Base-by-base conservation (phyloP, 768 basidiomycete genomes). In the Termitomyces sp. region DNA sequence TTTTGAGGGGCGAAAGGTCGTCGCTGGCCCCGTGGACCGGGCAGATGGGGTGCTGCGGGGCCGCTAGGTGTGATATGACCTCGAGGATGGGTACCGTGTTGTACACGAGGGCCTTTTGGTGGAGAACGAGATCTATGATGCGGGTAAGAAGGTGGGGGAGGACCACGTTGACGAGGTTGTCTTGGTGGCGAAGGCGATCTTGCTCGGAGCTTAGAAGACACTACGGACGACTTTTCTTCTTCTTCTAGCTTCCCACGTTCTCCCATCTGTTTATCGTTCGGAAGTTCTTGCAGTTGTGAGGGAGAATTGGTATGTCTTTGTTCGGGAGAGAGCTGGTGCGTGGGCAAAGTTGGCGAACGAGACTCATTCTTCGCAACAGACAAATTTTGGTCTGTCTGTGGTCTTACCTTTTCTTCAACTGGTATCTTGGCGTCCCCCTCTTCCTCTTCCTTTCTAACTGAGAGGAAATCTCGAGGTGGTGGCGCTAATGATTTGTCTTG, bases 41-140 rank as follows among this genome's bases (percentile, higher is more conserved):
- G 58, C 27, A 62, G 60, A 40, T 62, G 52, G 28, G 58, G 54
- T 9, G 66, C 55, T 27, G 63, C 57, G 17, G 63, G 59, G 43
- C 60, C 58, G 11, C 61, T 56, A 14, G 64, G 64, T 16, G 59
- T 59, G 7, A 55, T 51, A 47, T 60, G 56, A 30, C 58, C 57
- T 49, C 58, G 64, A n/a, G 61, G 42, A 51, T 70, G 63, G 5
- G 30, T 34, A 46, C 34, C 37, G 21, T 39, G 11, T 10, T 43
- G 23, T 45, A 61, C 65, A 23, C 74, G 73, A 42, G 76, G 77
- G 1, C 73, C 76, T 54, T 73, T 69, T 19, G 77, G 75, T 11
- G 76, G 77, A 4, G 75, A 75, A 30, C 71, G 72, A 35, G 67
- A 62, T 39, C 48, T 21, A 35, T 67, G 64, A 48, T 59, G 62